Evolutionary conservation across 768 basidiomycete species (phyloP).

Genomic region (Termitomyces sp.): DNA sequence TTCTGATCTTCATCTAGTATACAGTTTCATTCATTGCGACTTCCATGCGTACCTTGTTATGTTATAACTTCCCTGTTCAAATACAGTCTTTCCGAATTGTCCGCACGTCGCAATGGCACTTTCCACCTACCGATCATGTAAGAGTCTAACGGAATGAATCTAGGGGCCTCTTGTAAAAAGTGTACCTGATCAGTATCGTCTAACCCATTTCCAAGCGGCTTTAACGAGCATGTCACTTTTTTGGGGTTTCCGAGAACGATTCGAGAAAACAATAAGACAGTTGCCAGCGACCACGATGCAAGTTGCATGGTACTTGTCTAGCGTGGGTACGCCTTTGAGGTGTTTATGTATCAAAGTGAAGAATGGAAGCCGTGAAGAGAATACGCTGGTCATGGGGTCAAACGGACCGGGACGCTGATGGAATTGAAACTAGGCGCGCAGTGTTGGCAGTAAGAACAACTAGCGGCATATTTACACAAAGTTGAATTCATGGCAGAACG

Average conservation of each 20-base stretch:
- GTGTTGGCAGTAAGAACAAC: not conserved
- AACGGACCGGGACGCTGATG: constrained; percentile 8
- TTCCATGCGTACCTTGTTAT: constrained; percentile 37
- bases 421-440: not conserved
- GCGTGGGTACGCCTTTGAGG: not conserved
- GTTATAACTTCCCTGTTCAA: constrained; percentile 41
- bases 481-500: not conserved
- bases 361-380: not conserved
- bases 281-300: constrained; percentile 1
- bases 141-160: not conserved
- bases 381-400: constrained; percentile 7
- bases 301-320: not conserved
- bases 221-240: constrained; percentile 17
- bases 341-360: not conserved
- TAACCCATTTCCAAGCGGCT: constrained; percentile 28
- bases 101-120: constrained; percentile 44
- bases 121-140: constrained; percentile 30
- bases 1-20: constrained; percentile 21
- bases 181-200: constrained; percentile 35
- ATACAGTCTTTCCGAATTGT: constrained; percentile 36
- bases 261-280: not conserved
- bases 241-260: not conserved
- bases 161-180: not conserved
- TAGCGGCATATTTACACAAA: not conserved
- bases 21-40: not conserved